Evolutionary conservation across 495 filamentous ascomycete species (phyloP).

Genomic region (Aspergillus haitiensis): DNA sequence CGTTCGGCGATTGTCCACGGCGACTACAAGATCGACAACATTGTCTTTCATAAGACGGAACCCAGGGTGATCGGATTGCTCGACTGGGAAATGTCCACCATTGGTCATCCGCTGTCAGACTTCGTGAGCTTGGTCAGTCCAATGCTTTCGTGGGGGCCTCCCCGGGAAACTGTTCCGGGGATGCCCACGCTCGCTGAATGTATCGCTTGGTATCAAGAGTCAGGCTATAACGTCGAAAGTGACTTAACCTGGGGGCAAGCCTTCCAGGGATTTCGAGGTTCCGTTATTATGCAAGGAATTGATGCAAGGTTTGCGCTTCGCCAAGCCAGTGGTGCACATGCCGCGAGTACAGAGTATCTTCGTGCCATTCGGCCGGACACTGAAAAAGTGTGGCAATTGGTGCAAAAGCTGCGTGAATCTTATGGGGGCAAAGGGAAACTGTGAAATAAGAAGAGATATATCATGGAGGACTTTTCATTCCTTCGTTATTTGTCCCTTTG

Average conservation of each 20-base stretch:
- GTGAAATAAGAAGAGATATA: too few species aligned
- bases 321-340: too few species aligned
- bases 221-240: conserved; percentile 7
- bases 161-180: background rate
- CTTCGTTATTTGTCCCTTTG: too few species aligned
- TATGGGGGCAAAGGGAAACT: too few species aligned
- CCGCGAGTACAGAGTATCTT: too few species aligned
- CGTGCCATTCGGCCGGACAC: too few species aligned
- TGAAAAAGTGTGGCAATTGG: too few species aligned
- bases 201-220: background rate
- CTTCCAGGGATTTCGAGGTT: conserved; percentile 5
- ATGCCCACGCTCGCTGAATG: conserved; percentile 3
- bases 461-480: too few species aligned
- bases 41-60: conserved; percentile 18
- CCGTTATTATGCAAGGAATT: conserved; percentile 13
- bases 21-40: conserved; percentile 19
- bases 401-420: too few species aligned
- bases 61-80: conserved; percentile 15
- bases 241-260: conserved; percentile 13
- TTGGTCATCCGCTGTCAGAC: conserved; percentile 18
- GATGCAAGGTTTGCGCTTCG: conserved; percentile 5
- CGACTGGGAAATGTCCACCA: conserved; percentile 21
- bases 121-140: conserved; percentile 2
- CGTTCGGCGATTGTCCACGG: conserved; percentile 11
- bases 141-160: conserved; percentile 25